These are phyloP conservation scores for Annulohypoxylon stygium DNA, from an alignment of 495 filamentous ascomycete genomes.

Conservation along the genomic window DNA sequence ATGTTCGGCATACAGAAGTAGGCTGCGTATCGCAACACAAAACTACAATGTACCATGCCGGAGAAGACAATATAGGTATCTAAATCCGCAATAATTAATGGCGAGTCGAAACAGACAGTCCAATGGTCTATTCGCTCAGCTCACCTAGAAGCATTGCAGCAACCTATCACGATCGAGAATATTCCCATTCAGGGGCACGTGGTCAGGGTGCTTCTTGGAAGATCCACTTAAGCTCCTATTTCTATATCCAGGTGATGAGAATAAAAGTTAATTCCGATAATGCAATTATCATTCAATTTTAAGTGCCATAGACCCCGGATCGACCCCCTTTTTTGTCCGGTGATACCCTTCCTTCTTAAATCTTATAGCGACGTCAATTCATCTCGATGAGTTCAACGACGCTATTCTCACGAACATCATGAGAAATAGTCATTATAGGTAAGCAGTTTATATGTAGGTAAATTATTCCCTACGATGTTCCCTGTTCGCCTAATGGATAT, in stretches of 20 bases:
- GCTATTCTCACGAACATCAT: background rate
- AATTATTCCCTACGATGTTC: conserved; percentile 5
- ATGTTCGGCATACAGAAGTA: background rate
- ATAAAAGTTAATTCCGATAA: background rate
- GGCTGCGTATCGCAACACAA: background rate
- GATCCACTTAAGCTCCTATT: conserved; percentile 2
- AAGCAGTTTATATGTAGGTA: background rate
- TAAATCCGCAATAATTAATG: background rate
- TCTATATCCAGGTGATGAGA: background rate
- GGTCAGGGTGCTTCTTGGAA: background rate
- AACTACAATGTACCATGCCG: background rate
- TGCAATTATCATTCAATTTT: background rate
- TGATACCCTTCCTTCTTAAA: background rate
- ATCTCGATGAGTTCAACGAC: background rate
- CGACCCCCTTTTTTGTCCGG: background rate
- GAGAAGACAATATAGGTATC: background rate
- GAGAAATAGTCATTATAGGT: background rate
- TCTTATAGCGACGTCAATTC: conserved; percentile 2
- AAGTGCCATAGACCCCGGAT: background rate
- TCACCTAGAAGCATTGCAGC: background rate
- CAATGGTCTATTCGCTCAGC: background rate
- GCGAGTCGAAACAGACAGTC: no score
- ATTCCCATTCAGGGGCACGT: background rate
- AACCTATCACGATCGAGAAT: conserved; percentile 4
- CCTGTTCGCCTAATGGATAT: conserved; percentile 30